These are phyloP conservation scores for Myxozyma vanderwaltii DNA, from an alignment of 805 yeast genomes.

Conservation along the genomic window DNA sequence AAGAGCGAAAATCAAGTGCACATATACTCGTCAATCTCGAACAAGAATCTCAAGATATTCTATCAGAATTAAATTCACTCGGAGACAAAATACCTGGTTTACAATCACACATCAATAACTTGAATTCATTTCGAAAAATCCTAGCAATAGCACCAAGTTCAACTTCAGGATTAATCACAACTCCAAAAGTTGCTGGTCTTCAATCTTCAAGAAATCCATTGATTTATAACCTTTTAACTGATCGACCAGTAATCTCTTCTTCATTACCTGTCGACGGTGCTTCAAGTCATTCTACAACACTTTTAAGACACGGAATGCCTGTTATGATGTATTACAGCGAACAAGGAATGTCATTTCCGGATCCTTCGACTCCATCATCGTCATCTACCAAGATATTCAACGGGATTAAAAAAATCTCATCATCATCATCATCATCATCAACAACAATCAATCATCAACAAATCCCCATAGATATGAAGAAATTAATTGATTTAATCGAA, in stretches of 20 bases:
- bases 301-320: constrained; percentile 73
- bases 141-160: constrained; percentile 54
- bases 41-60: constrained; percentile 74
- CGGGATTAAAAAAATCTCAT: constrained; percentile 5
- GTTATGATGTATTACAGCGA: constrained; percentile 47
- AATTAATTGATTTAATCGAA: constrained; percentile 64
- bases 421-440: too few relatives aligned
- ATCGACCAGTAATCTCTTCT: constrained; percentile 85
- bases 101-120: constrained; percentile 58
- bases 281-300: constrained; percentile 62
- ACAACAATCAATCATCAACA: neutral
- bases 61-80: constrained; percentile 52
- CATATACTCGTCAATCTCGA: constrained; percentile 84
- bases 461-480: constrained; percentile 53
- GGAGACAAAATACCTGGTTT: neutral
- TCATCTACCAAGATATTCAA: constrained; percentile 1
- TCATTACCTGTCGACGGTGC: constrained; percentile 76
- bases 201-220: constrained; percentile 63
- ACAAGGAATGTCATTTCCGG: constrained; percentile 46
- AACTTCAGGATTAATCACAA: constrained; percentile 84
- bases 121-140: constrained; percentile 63
- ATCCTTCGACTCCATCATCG: neutral
- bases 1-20: constrained; percentile 71
- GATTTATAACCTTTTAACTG: constrained; percentile 86
- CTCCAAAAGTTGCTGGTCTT: constrained; percentile 70